These are phyloP conservation scores for Ustilago sp. DNA, from an alignment of 1,284 basidiomycete genomes.

Conservation along the genomic window DNA sequence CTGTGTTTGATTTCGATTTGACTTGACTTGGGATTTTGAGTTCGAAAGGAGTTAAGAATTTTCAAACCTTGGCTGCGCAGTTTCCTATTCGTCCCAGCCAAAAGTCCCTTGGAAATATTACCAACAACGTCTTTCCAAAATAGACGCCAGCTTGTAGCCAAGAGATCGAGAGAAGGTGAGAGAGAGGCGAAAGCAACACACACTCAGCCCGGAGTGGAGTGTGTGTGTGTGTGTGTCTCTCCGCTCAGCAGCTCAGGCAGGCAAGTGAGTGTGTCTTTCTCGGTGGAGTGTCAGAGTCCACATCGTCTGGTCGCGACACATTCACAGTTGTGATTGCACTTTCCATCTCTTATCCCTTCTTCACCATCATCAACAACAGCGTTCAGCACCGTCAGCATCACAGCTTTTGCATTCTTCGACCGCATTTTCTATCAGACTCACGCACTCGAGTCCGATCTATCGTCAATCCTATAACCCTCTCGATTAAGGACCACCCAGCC, in stretches of 20 bases:
- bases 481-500: constrained; percentile 15
- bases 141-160: constrained; percentile 8
- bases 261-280: constrained; percentile 13
- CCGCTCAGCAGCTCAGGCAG: background rate
- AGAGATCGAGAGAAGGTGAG: constrained; percentile 20
- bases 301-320: constrained; percentile 27
- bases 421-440: constrained; percentile 4
- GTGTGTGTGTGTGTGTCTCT: constrained; percentile 2
- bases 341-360: constrained; percentile 13
- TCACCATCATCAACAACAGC: constrained; percentile 22
- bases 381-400: constrained; percentile 14
- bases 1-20: constrained; percentile 5
- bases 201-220: constrained; percentile 1
- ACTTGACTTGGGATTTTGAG: background rate
- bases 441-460: background rate
- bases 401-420: constrained; percentile 12
- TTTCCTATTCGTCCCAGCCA: constrained; percentile 1
- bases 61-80: constrained; percentile 3
- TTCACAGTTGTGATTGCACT: background rate
- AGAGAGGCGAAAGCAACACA: constrained; percentile 1
- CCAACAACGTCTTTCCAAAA: constrained; percentile 7
- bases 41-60: constrained; percentile 5
- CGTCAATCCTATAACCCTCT: background rate
- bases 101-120: constrained; percentile 9
- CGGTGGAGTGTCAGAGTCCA: constrained; percentile 18